These are phyloP conservation scores for Fomitopsis palustris DNA, from an alignment of 1,284 basidiomycete species.

Conservation along the genomic window DNA sequence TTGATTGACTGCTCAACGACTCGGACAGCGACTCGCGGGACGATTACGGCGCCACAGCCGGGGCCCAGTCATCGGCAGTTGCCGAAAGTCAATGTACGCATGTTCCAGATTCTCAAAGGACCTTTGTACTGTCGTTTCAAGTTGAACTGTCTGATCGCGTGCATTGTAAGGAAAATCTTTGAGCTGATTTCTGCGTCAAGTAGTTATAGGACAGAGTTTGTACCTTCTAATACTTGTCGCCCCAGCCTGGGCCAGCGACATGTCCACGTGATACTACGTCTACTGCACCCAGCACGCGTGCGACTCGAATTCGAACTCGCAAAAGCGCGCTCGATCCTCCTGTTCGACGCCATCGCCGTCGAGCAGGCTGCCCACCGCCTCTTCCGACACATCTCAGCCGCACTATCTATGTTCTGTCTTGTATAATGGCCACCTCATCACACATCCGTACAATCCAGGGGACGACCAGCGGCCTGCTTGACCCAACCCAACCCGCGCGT, in stretches of 20 bases:
- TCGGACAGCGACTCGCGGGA: neutral
- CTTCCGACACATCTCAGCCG: neutral
- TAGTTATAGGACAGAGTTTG: neutral
- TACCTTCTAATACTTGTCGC: no score
- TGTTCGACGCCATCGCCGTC: neutral
- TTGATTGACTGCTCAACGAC: neutral
- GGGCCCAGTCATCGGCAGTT: neutral
- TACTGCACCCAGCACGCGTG: neutral
- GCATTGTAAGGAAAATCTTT: neutral
- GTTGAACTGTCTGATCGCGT: no score
- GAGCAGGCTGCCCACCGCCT: neutral
- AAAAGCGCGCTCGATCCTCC: neutral
- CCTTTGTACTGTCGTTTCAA: no score
- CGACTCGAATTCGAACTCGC: neutral
- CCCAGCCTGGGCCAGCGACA: neutral
- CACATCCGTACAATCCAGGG: slow-evolving; percentile 20
- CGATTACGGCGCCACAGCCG: neutral
- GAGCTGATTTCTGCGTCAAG: no score
- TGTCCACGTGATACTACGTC: neutral
- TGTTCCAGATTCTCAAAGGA: neutral
- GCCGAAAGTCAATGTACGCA: neutral
- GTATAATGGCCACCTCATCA: neutral
- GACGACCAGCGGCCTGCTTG: slow-evolving; percentile 52
- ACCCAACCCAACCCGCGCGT: slow-evolving; percentile 53
- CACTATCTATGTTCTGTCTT: neutral